phyloP scores from a whole-genome alignment of 164 flowering plant species.

The Brasenia schreberi region DNA sequence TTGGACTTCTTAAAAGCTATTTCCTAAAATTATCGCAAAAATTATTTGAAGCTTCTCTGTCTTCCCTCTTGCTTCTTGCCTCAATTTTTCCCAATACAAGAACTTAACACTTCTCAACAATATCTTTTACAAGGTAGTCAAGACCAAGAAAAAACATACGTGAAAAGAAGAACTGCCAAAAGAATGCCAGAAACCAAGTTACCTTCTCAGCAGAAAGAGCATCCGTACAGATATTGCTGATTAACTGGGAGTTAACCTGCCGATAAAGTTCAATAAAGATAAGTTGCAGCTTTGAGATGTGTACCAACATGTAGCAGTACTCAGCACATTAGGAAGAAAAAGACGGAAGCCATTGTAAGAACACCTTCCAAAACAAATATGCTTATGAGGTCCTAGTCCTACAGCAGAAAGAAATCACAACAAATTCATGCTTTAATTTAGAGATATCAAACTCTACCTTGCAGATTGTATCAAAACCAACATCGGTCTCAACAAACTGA shows the following conservation, averaged over 20 bases:
- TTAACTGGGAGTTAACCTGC: constrained; percentile 97
- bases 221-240: constrained; percentile 97
- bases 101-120: too few relatives aligned
- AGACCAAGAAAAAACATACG: too few relatives aligned
- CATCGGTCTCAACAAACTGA: constrained; percentile 93
- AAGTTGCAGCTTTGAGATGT: not conserved
- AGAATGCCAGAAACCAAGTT: constrained; percentile 2
- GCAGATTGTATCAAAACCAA: constrained; percentile 96
- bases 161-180: too few relatives aligned
- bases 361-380: not conserved
- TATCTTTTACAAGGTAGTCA: too few relatives aligned
- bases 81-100: too few relatives aligned
- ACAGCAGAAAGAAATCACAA: not conserved
- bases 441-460: constrained; percentile 38
- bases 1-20: too few relatives aligned
- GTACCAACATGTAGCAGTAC: not conserved
- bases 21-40: too few relatives aligned
- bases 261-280: constrained; percentile 3
- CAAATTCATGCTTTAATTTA: constrained; percentile 1
- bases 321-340: too few relatives aligned
- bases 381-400: not conserved
- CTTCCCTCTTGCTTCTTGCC: too few relatives aligned
- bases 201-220: constrained; percentile 99
- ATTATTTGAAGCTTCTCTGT: not conserved
- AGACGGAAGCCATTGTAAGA: too few relatives aligned